Evolutionary conservation across 306 rosid species (phyloP).

Genomic region (Ammopiptanthus mongolicus): DNA sequence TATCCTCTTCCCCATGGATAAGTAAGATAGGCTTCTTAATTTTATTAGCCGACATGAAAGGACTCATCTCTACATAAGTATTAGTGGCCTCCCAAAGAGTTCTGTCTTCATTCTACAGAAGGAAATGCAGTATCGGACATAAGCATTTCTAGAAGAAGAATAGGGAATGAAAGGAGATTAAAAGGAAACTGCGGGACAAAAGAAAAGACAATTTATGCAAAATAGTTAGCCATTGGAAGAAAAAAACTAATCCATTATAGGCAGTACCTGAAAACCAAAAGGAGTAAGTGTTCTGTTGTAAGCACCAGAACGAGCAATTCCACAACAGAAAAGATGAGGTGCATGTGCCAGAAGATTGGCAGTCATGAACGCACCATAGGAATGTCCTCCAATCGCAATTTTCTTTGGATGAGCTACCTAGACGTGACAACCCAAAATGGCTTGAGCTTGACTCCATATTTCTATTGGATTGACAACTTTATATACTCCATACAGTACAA

Average conservation of each 20-base stretch:
- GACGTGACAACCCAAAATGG: conserved; percentile 22
- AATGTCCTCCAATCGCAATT: conserved; percentile 98
- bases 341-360: conserved; percentile 98
- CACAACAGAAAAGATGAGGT: conserved; percentile 96
- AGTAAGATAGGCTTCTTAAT: conserved; percentile 96
- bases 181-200: not conserved
- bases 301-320: conserved; percentile 99
- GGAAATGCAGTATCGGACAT: conserved; percentile 1
- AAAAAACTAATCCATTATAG: not conserved
- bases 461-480: not conserved
- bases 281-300: conserved; percentile 98
- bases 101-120: conserved; percentile 84
- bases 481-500: not conserved
- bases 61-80: conserved; percentile 96
- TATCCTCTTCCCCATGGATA: conserved; percentile 97
- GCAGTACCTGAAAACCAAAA: conserved; percentile 90
- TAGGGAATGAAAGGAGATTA: conserved; percentile 9
- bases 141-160: conserved; percentile 9
- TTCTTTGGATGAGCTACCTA: conserved; percentile 91
- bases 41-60: conserved; percentile 94
- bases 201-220: not conserved
- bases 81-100: conserved; percentile 94
- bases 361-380: conserved; percentile 99
- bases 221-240: not conserved
- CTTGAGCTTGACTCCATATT: conserved; percentile 13